Percentiles rank a stretch among this genome's conserved stretches.
phyloP scores from a whole-genome alignment of 306 rosid species.

The Gillenia trifoliata region DNA sequence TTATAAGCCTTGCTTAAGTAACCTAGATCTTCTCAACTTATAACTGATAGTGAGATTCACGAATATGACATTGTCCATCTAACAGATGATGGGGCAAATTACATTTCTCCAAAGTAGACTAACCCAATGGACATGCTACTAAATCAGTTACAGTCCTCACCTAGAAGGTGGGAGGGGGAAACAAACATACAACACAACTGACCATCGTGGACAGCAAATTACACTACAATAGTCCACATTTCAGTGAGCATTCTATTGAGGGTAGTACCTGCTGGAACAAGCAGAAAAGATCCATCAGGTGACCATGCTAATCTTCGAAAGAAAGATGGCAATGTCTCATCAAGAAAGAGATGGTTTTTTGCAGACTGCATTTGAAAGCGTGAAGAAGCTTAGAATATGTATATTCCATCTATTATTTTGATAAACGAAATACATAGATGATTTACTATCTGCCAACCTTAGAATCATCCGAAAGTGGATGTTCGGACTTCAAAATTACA shows the following conservation, averaged over 20 bases:
- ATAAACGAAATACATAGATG: conserved; percentile 11
- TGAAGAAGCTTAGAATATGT: conserved; percentile 18
- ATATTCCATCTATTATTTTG: conserved; percentile 2
- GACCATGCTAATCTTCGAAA: conserved; percentile 96
- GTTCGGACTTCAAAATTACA: conserved; percentile 73
- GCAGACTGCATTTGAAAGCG: conserved; percentile 46
- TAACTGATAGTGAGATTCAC: background rate
- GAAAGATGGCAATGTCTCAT: conserved; percentile 89
- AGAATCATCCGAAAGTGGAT: conserved; percentile 47
- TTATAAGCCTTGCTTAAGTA: background rate
- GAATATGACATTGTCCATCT: background rate
- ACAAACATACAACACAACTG: background rate
- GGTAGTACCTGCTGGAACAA: conserved; percentile 87
- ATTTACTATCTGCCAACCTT: conserved; percentile 48
- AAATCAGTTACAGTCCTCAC: background rate
- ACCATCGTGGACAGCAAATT: background rate
- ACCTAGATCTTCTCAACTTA: background rate
- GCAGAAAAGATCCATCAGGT: conserved; percentile 89
- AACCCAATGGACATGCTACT: background rate
- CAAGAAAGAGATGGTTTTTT: conserved; percentile 78
- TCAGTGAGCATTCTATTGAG: conserved; percentile 4
- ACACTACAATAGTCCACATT: conserved; percentile 7
- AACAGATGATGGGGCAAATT: background rate
- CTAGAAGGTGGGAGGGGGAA: background rate
- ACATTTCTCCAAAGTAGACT: background rate